Evolutionary conservation across 352 stramenopile species (phyloP), one percentile per base, ranked within the genome.

Genomic region (Phytophthora rubi): DNA sequence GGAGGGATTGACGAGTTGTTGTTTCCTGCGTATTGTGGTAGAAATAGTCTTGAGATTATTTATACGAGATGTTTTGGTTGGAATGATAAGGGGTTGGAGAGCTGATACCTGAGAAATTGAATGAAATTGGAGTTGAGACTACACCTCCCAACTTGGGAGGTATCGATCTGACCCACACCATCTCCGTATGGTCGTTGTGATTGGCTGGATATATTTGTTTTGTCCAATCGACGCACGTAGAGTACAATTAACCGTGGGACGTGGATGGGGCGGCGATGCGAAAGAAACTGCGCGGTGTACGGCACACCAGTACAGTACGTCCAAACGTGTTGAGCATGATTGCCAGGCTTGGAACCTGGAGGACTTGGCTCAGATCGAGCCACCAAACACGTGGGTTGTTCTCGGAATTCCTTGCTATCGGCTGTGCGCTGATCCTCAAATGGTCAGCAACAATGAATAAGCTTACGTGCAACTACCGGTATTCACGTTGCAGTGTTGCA

Each of bases 201-300:
- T 52, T 30, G 45, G 45, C n/a, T 12, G 45, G 18, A 4, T 47
- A 44, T 28, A n/a, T 18, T 16, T 7, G 60, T 73, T 69, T 62
- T 57, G 54, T 32, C 67, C 67, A 70, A 71, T 76, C 42, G 35
- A 12, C 28, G 26, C 21, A 23, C 21, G 52, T 37, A 52, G 33
- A 58, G 44, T 21, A 26, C 23, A 26, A 33, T 37, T 53, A 39
- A 35, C 45, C 45, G 47, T 59, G 33, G 62, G 44, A 53, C 39
- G 44, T 62, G 33, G 45, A 66, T 52, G 30, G 37, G 54, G 33
- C 62, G 16, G 30, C 12, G 47, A 18, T 70, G 64, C 64, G 64
- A 66, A 71, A 71, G 57, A 71, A 67, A 71, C 39, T 60, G 16
- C 3, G 13, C 58, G n/a, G 26, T 68, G 65, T 73, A 15, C 4